phyloP scores from a whole-genome alignment of 164 flowering plant genomes.

The Macadamia integrifolia region DNA sequence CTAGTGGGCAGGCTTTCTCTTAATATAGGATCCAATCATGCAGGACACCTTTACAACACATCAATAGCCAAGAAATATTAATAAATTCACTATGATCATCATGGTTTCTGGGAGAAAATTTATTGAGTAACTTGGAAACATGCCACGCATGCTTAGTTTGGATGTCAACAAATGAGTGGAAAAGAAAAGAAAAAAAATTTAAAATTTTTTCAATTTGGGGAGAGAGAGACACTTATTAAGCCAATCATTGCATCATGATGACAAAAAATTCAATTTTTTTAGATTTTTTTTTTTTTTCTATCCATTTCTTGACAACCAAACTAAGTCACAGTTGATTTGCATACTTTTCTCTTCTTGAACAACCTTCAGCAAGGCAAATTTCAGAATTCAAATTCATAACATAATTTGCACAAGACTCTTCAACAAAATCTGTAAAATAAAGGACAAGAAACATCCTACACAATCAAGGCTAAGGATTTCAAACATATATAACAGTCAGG shows the following conservation, averaged over 20 bases:
- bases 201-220: too few species aligned
- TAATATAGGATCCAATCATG: constrained; percentile 80
- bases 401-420: too few species aligned
- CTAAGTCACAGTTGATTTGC: constrained; percentile 94
- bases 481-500: too few species aligned
- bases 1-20: constrained; percentile 89
- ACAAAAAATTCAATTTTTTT: too few species aligned
- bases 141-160: too few species aligned
- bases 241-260: too few species aligned
- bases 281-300: too few species aligned
- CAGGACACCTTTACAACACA: constrained; percentile 70
- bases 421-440: too few species aligned
- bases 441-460: neutral
- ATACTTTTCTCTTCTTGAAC: constrained; percentile 97
- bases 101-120: constrained; percentile 29
- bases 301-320: too few species aligned
- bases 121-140: constrained; percentile 65
- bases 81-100: constrained; percentile 39
- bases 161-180: too few species aligned
- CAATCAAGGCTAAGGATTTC: neutral
- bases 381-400: neutral
- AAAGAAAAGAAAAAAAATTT: too few species aligned
- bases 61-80: constrained; percentile 70
- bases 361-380: constrained; percentile 37
- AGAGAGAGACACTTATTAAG: too few species aligned